phyloP scores from a whole-genome alignment of 768 basidiomycete species.

The Hericium coralloides region DNA sequence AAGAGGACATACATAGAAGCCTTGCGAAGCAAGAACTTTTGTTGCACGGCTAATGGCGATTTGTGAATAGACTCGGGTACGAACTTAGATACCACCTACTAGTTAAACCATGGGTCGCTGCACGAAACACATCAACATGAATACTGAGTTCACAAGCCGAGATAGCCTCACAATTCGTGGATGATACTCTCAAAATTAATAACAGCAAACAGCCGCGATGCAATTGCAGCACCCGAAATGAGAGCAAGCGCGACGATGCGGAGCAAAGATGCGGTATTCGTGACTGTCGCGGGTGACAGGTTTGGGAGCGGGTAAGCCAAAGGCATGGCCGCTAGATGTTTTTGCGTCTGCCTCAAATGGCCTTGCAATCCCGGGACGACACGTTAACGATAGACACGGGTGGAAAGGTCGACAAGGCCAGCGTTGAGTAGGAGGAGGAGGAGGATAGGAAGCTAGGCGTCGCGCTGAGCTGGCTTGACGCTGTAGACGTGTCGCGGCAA shows the following conservation, averaged over 20 bases:
- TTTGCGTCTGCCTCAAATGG: too few species aligned
- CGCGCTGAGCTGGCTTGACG: neutral
- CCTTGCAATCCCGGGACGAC: neutral
- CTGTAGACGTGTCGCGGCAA: neutral
- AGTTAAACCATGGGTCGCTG: constrained; percentile 99
- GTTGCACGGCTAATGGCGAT: constrained; percentile 74
- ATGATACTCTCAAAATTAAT: constrained; percentile 99
- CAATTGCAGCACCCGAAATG: constrained; percentile 91
- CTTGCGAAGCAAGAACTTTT: constrained; percentile 79
- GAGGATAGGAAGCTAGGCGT: neutral
- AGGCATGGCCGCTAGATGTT: constrained; percentile 45
- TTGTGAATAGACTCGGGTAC: neutral
- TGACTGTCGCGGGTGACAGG: constrained; percentile 61
- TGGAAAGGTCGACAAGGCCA: neutral
- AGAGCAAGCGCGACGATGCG: constrained; percentile 83
- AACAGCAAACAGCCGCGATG: constrained; percentile 94
- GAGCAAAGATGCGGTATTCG: constrained; percentile 85
- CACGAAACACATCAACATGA: neutral
- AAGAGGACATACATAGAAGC: constrained; percentile 78
- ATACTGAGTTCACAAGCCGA: neutral
- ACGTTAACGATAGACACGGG: neutral
- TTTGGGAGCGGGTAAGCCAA: constrained; percentile 70
- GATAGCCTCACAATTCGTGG: constrained; percentile 84
- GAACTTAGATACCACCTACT: constrained; percentile 45
- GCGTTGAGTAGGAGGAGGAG: neutral